Evolutionary conservation across 1,284 basidiomycete genomes (phyloP).

Genomic region (Psilocybe mexicana): DNA sequence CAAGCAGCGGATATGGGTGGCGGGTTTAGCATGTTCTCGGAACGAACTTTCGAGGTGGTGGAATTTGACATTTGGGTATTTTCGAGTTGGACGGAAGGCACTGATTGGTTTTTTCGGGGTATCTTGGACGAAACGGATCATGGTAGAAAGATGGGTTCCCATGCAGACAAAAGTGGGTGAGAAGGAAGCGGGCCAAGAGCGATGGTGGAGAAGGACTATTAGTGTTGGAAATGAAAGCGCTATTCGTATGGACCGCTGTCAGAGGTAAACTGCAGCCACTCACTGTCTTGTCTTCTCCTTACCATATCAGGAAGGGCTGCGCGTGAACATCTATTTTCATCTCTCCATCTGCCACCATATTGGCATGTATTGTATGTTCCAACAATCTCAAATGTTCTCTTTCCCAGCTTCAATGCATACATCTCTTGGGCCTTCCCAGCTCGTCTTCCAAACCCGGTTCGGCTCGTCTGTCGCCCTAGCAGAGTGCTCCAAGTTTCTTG

Average conservation of each 20-base stretch:
- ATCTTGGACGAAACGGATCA: not conserved
- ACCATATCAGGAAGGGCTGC: not conserved
- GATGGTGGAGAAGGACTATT: not conserved
- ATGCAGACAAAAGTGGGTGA: no score
- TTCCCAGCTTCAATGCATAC: constrained; percentile 17
- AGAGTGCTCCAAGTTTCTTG: not conserved
- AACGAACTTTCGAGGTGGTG: no score
- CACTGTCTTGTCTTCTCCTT: not conserved
- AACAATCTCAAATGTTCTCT: constrained; percentile 10
- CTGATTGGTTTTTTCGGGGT: no score
- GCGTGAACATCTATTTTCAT: constrained; percentile 5
- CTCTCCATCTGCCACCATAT: constrained; percentile 12
- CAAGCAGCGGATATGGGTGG: no score
- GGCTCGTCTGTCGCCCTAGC: not conserved
- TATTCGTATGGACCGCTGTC: not conserved
- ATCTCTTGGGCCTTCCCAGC: constrained; percentile 1
- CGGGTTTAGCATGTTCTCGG: no score
- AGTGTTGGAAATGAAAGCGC: no score
- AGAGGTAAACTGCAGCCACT: not conserved
- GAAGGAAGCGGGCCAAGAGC: not conserved
- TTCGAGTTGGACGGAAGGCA: no score
- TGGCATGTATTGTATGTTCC: constrained; percentile 15
- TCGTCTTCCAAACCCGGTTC: not conserved
- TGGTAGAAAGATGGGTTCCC: not conserved
- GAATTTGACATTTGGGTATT: no score